A percentile compares a stretch with the other conserved stretches of the same genome.
phyloP scores from a whole-genome alignment of 805 yeast genomes.

The Saccharomycopsis fodiens region DNA sequence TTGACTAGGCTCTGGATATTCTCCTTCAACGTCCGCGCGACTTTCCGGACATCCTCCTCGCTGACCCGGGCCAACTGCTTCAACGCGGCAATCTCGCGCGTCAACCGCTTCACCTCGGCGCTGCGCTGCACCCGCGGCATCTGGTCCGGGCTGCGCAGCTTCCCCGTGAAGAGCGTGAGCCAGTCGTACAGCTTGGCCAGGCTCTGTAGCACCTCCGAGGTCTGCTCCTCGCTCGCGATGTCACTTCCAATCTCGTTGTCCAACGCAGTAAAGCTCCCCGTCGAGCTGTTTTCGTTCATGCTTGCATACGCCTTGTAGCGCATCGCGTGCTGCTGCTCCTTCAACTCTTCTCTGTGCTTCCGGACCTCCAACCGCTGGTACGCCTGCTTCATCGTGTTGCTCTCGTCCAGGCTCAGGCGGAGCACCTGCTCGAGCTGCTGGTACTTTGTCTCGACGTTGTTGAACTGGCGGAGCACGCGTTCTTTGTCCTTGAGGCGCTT shows the following conservation, averaged over 20 bases:
- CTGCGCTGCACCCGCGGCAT: constrained; percentile 31
- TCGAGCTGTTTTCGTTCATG: neutral
- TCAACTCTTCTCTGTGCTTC: constrained; percentile 21
- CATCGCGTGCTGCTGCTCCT: constrained; percentile 24
- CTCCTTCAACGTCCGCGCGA: constrained; percentile 27
- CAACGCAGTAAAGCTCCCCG: neutral
- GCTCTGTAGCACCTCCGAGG: neutral
- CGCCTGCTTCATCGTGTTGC: constrained; percentile 30
- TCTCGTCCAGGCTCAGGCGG: constrained; percentile 29
- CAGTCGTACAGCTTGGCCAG: constrained; percentile 8
- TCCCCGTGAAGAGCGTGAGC: constrained; percentile 17
- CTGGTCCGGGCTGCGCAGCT: constrained; percentile 16
- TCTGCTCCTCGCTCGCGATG: constrained; percentile 3
- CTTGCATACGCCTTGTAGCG: constrained; percentile 26
- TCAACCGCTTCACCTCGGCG: constrained; percentile 30
- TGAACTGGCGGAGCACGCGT: constrained; percentile 26
- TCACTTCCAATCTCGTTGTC: constrained; percentile 4
- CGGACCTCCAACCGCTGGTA: constrained; percentile 26
- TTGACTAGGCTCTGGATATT: constrained; percentile 26
- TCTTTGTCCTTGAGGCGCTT: constrained; percentile 32
- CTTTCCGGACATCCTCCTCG: constrained; percentile 30
- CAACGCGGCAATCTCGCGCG: constrained; percentile 31
- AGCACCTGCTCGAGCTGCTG: constrained; percentile 28
- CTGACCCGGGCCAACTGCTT: constrained; percentile 33
- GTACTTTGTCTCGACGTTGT: constrained; percentile 29